Evolutionary conservation across 2,329 filamentous ascomycete genomes (phyloP), one percentile per base, ranked within the genome.

Genomic region (Talaromyces pinophilus): DNA sequence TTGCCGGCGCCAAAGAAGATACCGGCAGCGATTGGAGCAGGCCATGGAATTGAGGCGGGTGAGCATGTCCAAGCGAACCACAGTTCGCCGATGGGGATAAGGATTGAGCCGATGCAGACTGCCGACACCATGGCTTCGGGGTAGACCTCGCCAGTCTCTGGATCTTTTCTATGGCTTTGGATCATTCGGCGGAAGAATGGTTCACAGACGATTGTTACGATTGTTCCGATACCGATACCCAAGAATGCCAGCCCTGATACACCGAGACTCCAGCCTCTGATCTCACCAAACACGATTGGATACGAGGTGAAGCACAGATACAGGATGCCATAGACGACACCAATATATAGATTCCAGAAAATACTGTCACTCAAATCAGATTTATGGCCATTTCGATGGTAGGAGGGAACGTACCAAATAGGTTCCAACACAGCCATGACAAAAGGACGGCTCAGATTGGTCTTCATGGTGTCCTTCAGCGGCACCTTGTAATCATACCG

Each of bases 231-330:
- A 0, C 86, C 87, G 59, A 89, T 88, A 11, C 92, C 93, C 5
- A 89, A 72, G 77, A 96, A 97, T 1, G 92, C 86, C 2, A 97
- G 85, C 0, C 93, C 93, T 0, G 89, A 87, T 42, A 90, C 78
- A 0, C 91, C 89, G 0, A 90, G 82, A 1, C 84, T 84, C 93
- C 93, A 97, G 67, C 92, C 92, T 19, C 93, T 90, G 66, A 87
- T 79, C 48, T 90, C 82, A 11, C 84, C 83, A 78, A 95, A 97
- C 66, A 96, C 90, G 67, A 96, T 90, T 0, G 93, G 93, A 76
- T 96, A 96, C 13, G 92, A 92, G 17, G 96, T 90, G 80, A 97
- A 97, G 78, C 92, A 96, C 38, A 97, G 87, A 73, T 95, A 95
- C 1, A 97, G 82, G 48, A 96, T 92, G 19, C 88, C 91, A 76